Evolutionary conservation across 768 basidiomycete species (phyloP).

Genomic region (Agrocybe praecox): DNA sequence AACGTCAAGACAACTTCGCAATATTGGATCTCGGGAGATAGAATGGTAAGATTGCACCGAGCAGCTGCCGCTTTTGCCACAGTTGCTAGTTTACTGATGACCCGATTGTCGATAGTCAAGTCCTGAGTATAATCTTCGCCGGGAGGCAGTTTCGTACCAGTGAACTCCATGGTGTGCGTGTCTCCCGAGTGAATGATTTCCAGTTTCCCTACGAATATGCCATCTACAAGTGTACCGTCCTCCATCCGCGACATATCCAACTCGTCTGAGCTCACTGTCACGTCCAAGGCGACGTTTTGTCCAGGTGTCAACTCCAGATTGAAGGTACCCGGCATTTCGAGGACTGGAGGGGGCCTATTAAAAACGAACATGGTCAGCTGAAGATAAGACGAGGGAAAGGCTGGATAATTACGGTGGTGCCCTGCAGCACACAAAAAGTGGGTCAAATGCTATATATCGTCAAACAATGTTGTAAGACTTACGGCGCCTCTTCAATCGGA

Average conservation of each 20-base stretch:
- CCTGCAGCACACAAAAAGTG: constrained; percentile 26
- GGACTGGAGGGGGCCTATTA: constrained; percentile 65
- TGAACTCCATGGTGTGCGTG: constrained; percentile 81
- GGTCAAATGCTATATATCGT: constrained; percentile 20
- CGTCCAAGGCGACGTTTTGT: constrained; percentile 80
- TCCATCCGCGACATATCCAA: constrained; percentile 93
- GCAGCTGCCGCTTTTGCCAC: constrained; percentile 76
- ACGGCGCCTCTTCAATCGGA: constrained; percentile 85
- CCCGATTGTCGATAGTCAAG: constrained; percentile 74
- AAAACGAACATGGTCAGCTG: constrained; percentile 2
- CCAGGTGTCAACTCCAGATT: constrained; percentile 80
- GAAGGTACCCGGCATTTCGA: constrained; percentile 87
- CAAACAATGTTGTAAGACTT: constrained; percentile 32
- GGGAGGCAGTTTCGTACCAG: constrained; percentile 70
- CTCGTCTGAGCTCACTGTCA: constrained; percentile 77
- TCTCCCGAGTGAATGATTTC: constrained; percentile 80
- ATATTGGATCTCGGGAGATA: constrained; percentile 75
- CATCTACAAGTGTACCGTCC: constrained; percentile 84
- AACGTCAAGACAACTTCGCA: constrained; percentile 78
- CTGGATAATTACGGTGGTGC: constrained; percentile 46
- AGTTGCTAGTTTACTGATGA: constrained; percentile 75
- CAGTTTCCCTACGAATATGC: constrained; percentile 87
- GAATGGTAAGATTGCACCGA: constrained; percentile 74
- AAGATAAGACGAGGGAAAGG: neutral
- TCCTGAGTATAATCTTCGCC: constrained; percentile 67